Base-by-base conservation (phyloP, 1,139 yeast species). In the Kazachstania sp. region DNA sequence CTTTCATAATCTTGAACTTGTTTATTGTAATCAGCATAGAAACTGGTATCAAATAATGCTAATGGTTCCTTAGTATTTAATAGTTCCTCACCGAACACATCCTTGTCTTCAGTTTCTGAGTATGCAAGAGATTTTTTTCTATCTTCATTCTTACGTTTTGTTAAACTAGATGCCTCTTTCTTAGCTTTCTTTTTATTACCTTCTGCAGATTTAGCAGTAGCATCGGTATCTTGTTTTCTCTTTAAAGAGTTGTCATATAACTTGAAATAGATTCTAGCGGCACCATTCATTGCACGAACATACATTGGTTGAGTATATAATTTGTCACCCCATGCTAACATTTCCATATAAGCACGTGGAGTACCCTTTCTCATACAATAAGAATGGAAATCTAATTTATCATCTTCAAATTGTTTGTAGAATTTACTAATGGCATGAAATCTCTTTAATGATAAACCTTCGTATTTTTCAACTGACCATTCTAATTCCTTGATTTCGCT, bases 361-460 rank as follows among this genome's bases (percentile, higher is more conserved):
- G 97, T 86, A 15, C 97, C 97, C 58, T 84, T 81, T 68, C 97
- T 79, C 73, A 86, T 78, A 64, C 95, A 84, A 66, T 87, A 92
- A 41, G 85, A 82, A 65, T 92, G 98, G 81, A 92, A 92, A 64
- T 92, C 99, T 57, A 84, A 77, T 68, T 92, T 97, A 61, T 94
- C 98, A 52, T 78, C 79, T 62, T 72, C 77, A 67, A 82, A 87
- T 49, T 79, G 85, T 44, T 78, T 75, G 66, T 81, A 87, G 30
- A 84, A 76, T 51, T 80, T 79, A 45, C 80, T 71, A 32, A 88
- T 74, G 1, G 88, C 81, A 37, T 71, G 67, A 62, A 76, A 87
- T 59, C 98, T 77, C 66, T 94, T 94, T 54, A 88, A 68, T 0
- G 97, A 81, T 55, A 92, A 69, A 0, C 95, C 95, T 50, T 74